Base-by-base conservation (phyloP, 441 rosid species). In the Rhodomyrtus psidioides region DNA sequence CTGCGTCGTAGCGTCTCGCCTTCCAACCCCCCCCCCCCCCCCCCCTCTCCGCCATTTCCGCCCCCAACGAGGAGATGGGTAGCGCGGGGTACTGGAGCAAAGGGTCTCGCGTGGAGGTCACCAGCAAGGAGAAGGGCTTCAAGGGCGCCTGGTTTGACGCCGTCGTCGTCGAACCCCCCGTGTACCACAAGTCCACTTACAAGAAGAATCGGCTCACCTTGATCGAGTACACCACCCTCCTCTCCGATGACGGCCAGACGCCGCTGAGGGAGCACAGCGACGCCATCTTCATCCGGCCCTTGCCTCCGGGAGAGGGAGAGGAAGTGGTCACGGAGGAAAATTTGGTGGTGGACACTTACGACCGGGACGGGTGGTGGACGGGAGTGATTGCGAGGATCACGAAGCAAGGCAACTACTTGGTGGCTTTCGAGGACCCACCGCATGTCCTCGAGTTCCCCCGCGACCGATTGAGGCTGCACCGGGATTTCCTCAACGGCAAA, bases 111-210 rank as follows among this genome's bases (percentile, higher is more conserved):
- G 87, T 86, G 82, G 87, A 86, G 70, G 84, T 82, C 44, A 59
- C 84, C 13, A 57, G 83, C 30, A 65, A 56, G 17, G 84, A 51
- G 46, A 16, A 4, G 0, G 87, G 87, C 12, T 82, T 86, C 79
- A 53, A 58, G 30, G 87, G 59, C 53, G 75, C 84, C 15, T 86
- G 87, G 87, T 86, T 86, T 57, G 84, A 82, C 44, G 87, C 87
- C 62, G 54, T 14, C 59, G 9, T 86, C 28, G 27, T 86, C 34
- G n/a, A 24, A 16, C 87, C 84, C 21, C 87, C 84, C 6, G 26
- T 28, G 16, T 12, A 30, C 58, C 46, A 16, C 46, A 44, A 34
- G 17, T 86, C 87, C 23, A 62, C 62, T 26, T 28, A 1, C 83
- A 74, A 74, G 83, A 85, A 28, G 65, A 55, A 56, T 13, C 86